Evolutionary conservation across 2,329 filamentous ascomycete genomes (phyloP), one percentile per base, ranked within the genome.

Genomic region (Claviceps fusiformis): DNA sequence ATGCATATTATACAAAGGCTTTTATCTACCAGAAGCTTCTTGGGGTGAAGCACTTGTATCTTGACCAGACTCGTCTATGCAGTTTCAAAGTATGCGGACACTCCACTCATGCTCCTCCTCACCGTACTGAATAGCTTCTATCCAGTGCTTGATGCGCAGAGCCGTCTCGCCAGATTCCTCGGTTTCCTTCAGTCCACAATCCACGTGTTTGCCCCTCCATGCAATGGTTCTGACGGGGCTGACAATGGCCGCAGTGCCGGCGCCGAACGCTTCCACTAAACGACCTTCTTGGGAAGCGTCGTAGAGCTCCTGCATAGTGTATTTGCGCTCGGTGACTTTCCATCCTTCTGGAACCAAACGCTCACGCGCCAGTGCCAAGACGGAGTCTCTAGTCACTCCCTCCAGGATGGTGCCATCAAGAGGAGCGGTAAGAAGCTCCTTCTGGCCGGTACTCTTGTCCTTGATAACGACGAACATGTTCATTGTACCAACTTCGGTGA

Each of bases 401-500:
- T 95, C 89, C 49, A 98, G 80, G 61, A 98, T 98, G 35, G 92
- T 98, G 52, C 93, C 93, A 69, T 98, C 93, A 15, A 98, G 79
- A 29, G 93, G 93, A 43, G 92, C 89, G n/a, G 93, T 98, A 64
- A 96, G 70, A 54, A 98, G 81, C 75, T 96, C 91, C 67, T 91
- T 92, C 73, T 91, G 81, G 8, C 92, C 93, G 13, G 89, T 93
- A 70, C 87, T 79, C 77, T 87, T 88, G 75, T 95, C 83, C 73
- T 83, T 83, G 63, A 97, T 73, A 46, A 87, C 91, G 37, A 86
- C 85, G 66, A 97, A 98, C 69, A 98, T 83, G 74, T 98, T 98
- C 93, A 98, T 98, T 56, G 93, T 97, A 65, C 93, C 93, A 55
- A 96, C 93, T 73, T 98, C 93, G 50, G 93, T 98, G 56, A 97